Evolutionary conservation across 495 filamentous ascomycete genomes (phyloP).

Genomic region (Penicillium goetzii): DNA sequence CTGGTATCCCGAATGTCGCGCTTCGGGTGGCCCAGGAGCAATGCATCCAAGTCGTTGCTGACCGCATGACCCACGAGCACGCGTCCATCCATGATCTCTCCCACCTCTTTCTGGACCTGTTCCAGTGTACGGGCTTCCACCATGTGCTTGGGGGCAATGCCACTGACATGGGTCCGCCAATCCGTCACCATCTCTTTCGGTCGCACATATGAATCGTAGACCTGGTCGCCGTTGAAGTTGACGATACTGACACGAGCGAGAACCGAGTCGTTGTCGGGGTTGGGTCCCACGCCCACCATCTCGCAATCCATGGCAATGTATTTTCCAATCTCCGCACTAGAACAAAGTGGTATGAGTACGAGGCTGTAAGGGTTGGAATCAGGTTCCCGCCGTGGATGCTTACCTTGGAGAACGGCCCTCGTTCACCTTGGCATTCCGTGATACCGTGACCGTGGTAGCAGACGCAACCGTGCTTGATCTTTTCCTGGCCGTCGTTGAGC

Average conservation of each 20-base stretch:
- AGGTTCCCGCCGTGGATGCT: slow-evolving; percentile 18
- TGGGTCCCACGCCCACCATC: slow-evolving; percentile 89
- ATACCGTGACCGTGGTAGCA: slow-evolving; percentile 21
- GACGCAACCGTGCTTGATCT: slow-evolving; percentile 31
- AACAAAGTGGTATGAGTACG: slow-evolving; percentile 16
- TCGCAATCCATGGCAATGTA: slow-evolving; percentile 95
- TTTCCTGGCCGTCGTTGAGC: slow-evolving; percentile 25
- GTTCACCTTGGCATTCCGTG: slow-evolving; percentile 46
- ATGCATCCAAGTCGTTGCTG: slow-evolving; percentile 77
- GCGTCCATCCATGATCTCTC: slow-evolving; percentile 68
- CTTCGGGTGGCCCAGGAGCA: slow-evolving; percentile 75
- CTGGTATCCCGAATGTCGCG: slow-evolving; percentile 84
- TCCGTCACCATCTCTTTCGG: slow-evolving; percentile 79
- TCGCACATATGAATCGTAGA: slow-evolving; percentile 89
- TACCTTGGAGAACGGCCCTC: slow-evolving; percentile 54
- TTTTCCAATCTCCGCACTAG: slow-evolving; percentile 69
- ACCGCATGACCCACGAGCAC: slow-evolving; percentile 91
- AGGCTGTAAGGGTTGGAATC: background rate
- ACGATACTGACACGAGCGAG: slow-evolving; percentile 86
- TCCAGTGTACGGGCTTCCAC: slow-evolving; percentile 67
- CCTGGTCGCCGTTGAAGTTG: slow-evolving; percentile 85
- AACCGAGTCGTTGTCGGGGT: slow-evolving; percentile 64
- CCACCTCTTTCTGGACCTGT: slow-evolving; percentile 73
- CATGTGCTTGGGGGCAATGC: slow-evolving; percentile 75
- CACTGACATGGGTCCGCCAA: slow-evolving; percentile 84